A percentile compares a stretch with the other conserved stretches of the same genome.
phyloP scores from a whole-genome alignment of 2,329 filamentous ascomycete genomes.

The Sodiomyces alkalinus region DNA sequence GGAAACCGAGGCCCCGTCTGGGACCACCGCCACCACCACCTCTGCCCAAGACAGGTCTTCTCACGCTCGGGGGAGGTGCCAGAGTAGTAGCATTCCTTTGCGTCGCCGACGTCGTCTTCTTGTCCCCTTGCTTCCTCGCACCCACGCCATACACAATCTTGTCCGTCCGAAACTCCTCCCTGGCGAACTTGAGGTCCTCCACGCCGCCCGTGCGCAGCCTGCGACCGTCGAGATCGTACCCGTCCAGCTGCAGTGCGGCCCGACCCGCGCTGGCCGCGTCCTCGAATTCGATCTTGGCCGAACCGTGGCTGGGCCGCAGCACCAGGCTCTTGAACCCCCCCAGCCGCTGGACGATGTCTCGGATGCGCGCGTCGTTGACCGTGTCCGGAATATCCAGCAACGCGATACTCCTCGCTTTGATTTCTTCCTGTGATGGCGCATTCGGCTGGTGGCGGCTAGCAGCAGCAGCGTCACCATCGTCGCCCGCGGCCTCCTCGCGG shows the following conservation, averaged over 20 bases:
- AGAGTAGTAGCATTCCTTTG: no score
- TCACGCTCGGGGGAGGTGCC: slow-evolving; percentile 24
- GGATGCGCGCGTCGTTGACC: slow-evolving; percentile 74
- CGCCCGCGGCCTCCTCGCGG: slow-evolving; percentile 19
- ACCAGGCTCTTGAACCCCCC: slow-evolving; percentile 62
- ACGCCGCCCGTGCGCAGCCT: slow-evolving; percentile 38
- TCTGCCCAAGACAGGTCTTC: slow-evolving; percentile 26
- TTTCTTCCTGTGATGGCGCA: slow-evolving; percentile 29
- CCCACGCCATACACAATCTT: slow-evolving; percentile 21
- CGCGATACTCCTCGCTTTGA: slow-evolving; percentile 56
- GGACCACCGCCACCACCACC: slow-evolving; percentile 18
- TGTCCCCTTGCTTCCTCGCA: slow-evolving; percentile 9
- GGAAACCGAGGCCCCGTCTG: slow-evolving; percentile 29
- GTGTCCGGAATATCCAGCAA: slow-evolving; percentile 84
- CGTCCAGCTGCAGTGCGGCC: slow-evolving; percentile 45
- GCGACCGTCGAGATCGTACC: slow-evolving; percentile 36
- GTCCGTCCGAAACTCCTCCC: slow-evolving; percentile 27
- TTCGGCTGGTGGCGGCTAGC: slow-evolving; percentile 9
- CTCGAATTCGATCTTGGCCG: slow-evolving; percentile 72
- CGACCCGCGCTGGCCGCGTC: slow-evolving; percentile 57
- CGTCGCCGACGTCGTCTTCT: slow-evolving; percentile 23
- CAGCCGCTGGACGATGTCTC: slow-evolving; percentile 52
- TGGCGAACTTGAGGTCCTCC: slow-evolving; percentile 37
- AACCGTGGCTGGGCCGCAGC: slow-evolving; percentile 67
- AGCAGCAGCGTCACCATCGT: slow-evolving; percentile 9